Conservation (phyloP, 2,329 filamentous ascomycete species). For the Orbilia brochopaga region DNA sequence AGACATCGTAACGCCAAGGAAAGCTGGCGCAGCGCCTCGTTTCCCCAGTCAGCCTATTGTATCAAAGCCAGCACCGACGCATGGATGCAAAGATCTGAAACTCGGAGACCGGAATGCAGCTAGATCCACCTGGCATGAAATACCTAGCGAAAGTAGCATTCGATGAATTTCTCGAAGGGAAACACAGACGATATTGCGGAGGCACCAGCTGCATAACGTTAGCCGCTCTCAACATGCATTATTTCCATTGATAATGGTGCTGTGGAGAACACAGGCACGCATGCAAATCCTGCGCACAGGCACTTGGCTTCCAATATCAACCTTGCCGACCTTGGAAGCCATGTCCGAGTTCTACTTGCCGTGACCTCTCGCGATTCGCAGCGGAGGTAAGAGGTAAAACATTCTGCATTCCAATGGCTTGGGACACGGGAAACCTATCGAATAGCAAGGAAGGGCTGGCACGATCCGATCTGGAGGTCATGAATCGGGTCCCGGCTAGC, state of each 20-base stretch:
- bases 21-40: neutral
- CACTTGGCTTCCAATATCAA: neutral
- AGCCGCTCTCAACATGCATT: neutral
- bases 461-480: slow-evolving; percentile 18
- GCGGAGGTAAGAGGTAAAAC: slow-evolving; percentile 48
- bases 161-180: neutral
- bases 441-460: slow-evolving; percentile 2
- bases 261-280: no score
- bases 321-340: neutral
- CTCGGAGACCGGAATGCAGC: neutral
- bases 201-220: neutral
- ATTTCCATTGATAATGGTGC: no score
- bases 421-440: slow-evolving; percentile 41
- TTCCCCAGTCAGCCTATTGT: neutral
- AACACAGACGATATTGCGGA: neutral
- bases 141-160: neutral
- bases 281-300: neutral
- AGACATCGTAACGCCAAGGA: neutral
- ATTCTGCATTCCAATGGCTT: slow-evolving; percentile 49
- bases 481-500: slow-evolving; percentile 21
- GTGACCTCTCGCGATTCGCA: slow-evolving; percentile 24
- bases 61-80: neutral
- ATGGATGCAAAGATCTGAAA: slow-evolving; percentile 2
- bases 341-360: slow-evolving; percentile 13
- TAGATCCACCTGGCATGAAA: neutral